Evolutionary conservation across 1,139 yeast species (phyloP).

Genomic region (Candida dubliniensis): DNA sequence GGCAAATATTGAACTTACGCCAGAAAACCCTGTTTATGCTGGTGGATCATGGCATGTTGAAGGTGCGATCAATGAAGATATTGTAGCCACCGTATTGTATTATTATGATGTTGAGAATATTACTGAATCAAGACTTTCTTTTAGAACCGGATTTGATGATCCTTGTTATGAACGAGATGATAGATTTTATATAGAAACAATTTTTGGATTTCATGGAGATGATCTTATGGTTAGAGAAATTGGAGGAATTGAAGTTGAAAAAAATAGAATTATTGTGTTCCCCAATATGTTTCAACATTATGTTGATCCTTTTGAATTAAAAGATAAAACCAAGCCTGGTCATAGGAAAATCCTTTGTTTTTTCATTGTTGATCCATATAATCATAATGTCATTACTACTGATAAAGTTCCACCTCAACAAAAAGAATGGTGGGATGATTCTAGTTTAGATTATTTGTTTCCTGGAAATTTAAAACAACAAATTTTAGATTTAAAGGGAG

Average conservation of each 20-base stretch:
- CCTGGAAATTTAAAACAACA: slow-evolving; percentile 12
- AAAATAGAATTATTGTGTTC: slow-evolving; percentile 35
- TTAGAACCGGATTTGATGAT: slow-evolving; percentile 32
- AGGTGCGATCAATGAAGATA: slow-evolving; percentile 44
- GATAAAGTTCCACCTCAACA: slow-evolving; percentile 45
- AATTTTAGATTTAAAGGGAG: slow-evolving; percentile 11
- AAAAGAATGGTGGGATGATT: slow-evolving; percentile 35
- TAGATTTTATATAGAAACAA: slow-evolving; percentile 20
- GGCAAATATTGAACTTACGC: slow-evolving; percentile 45
- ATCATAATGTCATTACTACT: slow-evolving; percentile 28
- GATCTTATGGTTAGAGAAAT: slow-evolving; percentile 21
- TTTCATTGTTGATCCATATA: slow-evolving; percentile 41
- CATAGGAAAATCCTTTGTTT: slow-evolving; percentile 42
- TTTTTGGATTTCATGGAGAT: slow-evolving; percentile 33
- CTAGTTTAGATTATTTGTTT: slow-evolving; percentile 15
- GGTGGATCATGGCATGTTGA: slow-evolving; percentile 52
- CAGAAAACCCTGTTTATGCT: slow-evolving; percentile 37
- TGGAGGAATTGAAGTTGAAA: slow-evolving; percentile 27
- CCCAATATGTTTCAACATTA: slow-evolving; percentile 44
- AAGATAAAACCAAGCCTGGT: slow-evolving; percentile 36
- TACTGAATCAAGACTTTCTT: slow-evolving; percentile 33
- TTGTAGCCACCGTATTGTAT: slow-evolving; percentile 43
- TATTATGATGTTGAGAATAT: slow-evolving; percentile 46
- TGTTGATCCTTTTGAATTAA: slow-evolving; percentile 39
- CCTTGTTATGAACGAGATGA: slow-evolving; percentile 42